Evolutionary conservation across 345 rosid species (phyloP), one percentile per base, ranked within the genome.

Genomic region (Erodium maritimum): DNA sequence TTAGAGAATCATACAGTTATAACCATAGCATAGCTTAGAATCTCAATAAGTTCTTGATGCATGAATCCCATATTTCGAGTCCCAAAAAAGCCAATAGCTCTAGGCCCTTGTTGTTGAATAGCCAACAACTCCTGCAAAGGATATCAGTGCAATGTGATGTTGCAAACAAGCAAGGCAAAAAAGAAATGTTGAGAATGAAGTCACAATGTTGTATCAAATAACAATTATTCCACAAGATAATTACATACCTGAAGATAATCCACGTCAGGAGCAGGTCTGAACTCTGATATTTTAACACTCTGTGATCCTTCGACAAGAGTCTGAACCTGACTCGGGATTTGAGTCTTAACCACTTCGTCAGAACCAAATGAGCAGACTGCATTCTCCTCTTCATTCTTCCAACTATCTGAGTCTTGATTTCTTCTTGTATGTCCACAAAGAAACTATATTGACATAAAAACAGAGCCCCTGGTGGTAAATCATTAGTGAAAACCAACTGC

Each of bases 31-130:
- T 93, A 93, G 78, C 99, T 93, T 67, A 93, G 99, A 58, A 93
- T 93, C 82, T 93, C 99, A 50, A 93, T 93, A 64, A 89, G 91
- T 54, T 93, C 85, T 73, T 93, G 99, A 79, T 93, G 99, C 96
- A 93, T 82, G 80, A 93, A 93, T 56, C 96, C 99, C 99, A 93
- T 93, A 61, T 93, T 93, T 62, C 96, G 71, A 1, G 96, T 89
- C 37, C 99, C 99, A 65, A 93, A 93, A 72, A 93, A 93, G 60
- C 99, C 96, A 69, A 93, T 93, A 54, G 86, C 61, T 77, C 99
- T 79, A 60, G 99, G 99, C 61, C 99, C 96, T 78, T 93, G 99
- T 68, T 93, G 96, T 67, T 93, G 99, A 73, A 93, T 93, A 58
- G 99, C 99, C 73, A 93, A 70, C 65, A 93, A 69, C 68, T 93